Evolutionary conservation across 2,329 filamentous ascomycete species (phyloP), one percentile per base, ranked within the genome.

Genomic region (Xylariales sp.): DNA sequence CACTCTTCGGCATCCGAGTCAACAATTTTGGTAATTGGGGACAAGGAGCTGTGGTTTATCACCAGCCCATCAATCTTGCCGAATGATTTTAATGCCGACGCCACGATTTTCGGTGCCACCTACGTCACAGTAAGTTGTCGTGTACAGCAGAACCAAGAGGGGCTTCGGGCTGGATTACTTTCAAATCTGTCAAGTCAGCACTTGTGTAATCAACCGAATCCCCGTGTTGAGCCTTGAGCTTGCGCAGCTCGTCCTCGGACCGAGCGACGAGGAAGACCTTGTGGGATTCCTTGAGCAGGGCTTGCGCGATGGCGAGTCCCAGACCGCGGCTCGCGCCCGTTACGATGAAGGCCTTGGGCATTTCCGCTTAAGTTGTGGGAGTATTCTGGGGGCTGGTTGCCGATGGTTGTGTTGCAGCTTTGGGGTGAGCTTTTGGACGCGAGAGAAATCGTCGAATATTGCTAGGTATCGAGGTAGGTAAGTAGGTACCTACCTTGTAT

Each of bases 1-100:
- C 94, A 97, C 68, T 92, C 90, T 45, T 91, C 89, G 0, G 89
- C 76, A n/a, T 87, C 86, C 16, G 86, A 85, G 63, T 95, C 87
- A 3, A 82, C 88, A 52, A 98, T 82, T 65, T 87, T 88, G 58
- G 87, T 88, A 49, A 97, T 90, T 0, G 93, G 92, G n/a, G 89
- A 86, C 52, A 99, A 81, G 0, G 89, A 84, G 23, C 94, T 94
- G 77, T 99, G 96, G 79, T 98, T 98, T 69, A 98, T 82, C 12
- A 99, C 88, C 52, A 99, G 78, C 1, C 90, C 91, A 77, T 99
- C 94, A 4, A 99, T 81, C 56, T 83, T 84, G 9, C 90, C 91
- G 78, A 93, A 98, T 0, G 86, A 82, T 34, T 86, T 81, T 10
- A 91, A 76, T 0, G 94, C 91, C 0, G 89, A 80, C 3, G 90